A percentile compares a stretch with the other conserved stretches of the same genome.
phyloP scores from a whole-genome alignment of 805 yeast genomes.

The Lipomyces yamadae region DNA sequence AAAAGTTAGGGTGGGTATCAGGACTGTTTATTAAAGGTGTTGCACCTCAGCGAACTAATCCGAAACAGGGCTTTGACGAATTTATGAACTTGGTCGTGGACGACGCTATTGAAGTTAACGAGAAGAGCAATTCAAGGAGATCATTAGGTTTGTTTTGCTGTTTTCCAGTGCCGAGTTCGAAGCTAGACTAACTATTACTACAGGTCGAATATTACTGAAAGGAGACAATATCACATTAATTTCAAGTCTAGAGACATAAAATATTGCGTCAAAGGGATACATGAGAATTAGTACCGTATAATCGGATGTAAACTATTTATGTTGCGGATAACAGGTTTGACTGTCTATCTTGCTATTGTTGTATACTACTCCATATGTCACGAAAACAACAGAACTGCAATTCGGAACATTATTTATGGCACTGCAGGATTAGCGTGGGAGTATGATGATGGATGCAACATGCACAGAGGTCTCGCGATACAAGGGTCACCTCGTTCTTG shows the following conservation, averaged over 20 bases:
- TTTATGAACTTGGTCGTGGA: conserved; percentile 84
- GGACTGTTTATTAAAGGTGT: not conserved
- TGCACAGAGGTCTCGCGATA: not conserved
- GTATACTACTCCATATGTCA: not conserved
- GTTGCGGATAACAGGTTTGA: no score
- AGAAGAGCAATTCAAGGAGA: conserved; percentile 56
- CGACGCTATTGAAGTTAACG: conserved; percentile 65
- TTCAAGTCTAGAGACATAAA: conserved; percentile 45
- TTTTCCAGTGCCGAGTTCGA: not conserved
- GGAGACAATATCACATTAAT: conserved; percentile 93
- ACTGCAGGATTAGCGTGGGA: not conserved
- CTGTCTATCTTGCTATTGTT: not conserved
- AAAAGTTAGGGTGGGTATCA: conserved; percentile 55
- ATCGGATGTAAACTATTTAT: conserved; percentile 2
- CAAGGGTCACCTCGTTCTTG: not conserved
- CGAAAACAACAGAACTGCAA: not conserved
- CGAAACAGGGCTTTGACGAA: conserved; percentile 84
- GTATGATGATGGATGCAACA: not conserved
- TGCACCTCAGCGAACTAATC: not conserved
- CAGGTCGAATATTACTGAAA: conserved; percentile 69
- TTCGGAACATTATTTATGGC: not conserved
- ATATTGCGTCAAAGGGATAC: not conserved
- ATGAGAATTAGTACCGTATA: not conserved
- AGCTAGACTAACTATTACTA: not conserved
- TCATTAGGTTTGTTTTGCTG: conserved; percentile 56